Percentiles rank a stretch among this genome's conserved stretches.
Conservation (phyloP, 768 basidiomycete species). For the Trametes cubensis region DNA sequence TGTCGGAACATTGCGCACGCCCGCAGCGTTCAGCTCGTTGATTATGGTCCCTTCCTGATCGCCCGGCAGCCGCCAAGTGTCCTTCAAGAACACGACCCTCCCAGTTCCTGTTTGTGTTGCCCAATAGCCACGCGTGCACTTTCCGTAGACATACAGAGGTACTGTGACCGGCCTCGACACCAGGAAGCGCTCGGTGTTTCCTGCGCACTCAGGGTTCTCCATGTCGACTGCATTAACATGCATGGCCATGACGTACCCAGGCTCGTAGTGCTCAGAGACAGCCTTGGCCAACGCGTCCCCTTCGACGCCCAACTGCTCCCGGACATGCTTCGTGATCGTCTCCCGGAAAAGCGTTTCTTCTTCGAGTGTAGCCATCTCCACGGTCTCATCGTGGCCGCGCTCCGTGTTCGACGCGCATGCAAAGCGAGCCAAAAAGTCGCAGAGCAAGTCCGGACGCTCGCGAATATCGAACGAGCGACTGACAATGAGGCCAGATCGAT, state of each 20-base stretch:
- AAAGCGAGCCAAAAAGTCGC: constrained; percentile 38
- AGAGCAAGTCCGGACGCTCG: constrained; percentile 25
- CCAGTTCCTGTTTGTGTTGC: constrained; percentile 1
- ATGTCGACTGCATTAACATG: background rate
- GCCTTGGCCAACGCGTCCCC: background rate
- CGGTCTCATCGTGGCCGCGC: constrained; percentile 32
- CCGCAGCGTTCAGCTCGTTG: background rate
- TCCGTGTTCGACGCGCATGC: constrained; percentile 9
- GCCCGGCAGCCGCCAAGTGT: constrained; percentile 1
- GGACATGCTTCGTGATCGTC: constrained; percentile 1
- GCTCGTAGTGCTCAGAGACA: constrained; percentile 12
- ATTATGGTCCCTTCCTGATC: constrained; percentile 4
- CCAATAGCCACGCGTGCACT: constrained; percentile 22
- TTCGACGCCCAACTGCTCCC: background rate
- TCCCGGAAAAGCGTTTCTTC: constrained; percentile 4
- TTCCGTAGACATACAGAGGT: background rate
- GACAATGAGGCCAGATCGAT: constrained; percentile 38
- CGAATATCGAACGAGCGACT: constrained; percentile 32
- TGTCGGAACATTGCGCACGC: constrained; percentile 5
- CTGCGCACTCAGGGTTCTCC: background rate
- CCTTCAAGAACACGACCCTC: background rate
- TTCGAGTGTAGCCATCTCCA: background rate
- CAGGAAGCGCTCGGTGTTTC: background rate
- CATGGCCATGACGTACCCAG: background rate
- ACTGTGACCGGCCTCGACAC: constrained; percentile 10